Evolutionary conservation across 2,329 filamentous ascomycete genomes (phyloP).

Genomic region (Aureobasidium leucospermi): DNA sequence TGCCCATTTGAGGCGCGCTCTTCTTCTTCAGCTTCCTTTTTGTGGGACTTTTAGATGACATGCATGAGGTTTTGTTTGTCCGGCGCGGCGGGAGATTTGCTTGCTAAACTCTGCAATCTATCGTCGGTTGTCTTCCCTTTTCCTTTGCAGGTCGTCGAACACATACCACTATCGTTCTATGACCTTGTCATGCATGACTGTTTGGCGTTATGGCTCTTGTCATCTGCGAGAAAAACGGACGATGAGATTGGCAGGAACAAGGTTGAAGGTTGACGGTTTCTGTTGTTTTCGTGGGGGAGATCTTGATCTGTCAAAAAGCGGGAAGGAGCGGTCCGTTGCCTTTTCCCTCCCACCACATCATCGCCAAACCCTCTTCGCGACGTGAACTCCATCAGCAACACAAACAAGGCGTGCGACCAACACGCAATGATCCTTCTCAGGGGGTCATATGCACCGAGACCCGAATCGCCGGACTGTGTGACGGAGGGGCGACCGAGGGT

Average conservation of each 20-base stretch:
- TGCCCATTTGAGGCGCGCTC: neutral
- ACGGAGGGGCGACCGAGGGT: slow-evolving; percentile 4
- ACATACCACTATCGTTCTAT: neutral
- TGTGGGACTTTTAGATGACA: slow-evolving; percentile 3
- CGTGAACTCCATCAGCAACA: neutral
- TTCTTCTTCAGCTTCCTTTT: neutral
- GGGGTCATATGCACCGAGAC: neutral
- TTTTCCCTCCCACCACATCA: neutral
- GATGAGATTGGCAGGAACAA: neutral
- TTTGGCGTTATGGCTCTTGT: neutral
- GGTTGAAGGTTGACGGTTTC: neutral
- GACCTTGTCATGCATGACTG: neutral
- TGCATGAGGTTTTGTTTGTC: neutral
- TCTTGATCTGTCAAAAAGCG: neutral
- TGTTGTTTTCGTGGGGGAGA: neutral
- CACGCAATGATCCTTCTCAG: slow-evolving; percentile 7
- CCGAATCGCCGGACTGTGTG: slow-evolving; percentile 6
- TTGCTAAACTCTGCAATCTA: neutral
- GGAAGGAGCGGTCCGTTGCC: slow-evolving; percentile 10
- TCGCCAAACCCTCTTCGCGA: neutral
- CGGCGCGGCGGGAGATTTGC: neutral
- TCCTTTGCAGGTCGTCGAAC: neutral
- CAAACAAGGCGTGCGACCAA: neutral
- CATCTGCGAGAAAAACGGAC: neutral
- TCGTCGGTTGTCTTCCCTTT: neutral